Evolutionary conservation across 83 land plant genomes (phyloP), one percentile per base, ranked within the genome.

Genomic region (Picea abies): DNA sequence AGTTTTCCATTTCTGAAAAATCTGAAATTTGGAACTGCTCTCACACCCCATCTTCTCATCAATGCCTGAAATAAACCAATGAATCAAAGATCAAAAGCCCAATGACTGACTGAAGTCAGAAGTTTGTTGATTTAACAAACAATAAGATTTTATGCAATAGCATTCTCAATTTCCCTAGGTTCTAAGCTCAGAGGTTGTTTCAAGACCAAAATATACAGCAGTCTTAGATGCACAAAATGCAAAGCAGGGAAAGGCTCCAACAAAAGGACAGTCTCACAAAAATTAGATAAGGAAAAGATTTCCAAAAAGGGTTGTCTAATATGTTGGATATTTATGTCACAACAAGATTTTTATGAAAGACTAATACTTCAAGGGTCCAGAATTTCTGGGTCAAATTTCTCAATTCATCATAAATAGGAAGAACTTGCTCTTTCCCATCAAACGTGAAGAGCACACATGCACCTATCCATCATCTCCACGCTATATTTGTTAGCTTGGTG

Each of bases 21-120:
- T 63, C 85, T 61, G 52, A 88, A 88, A 66, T 37, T 86, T 29
- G 89, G 90, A 79, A 88, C 89, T 26, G 89, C 85, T 65, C 90
- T 78, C 44, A 88, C 84, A 4, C 85, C 88, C 90, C 90, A 88
- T 72, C 86, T 86, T 44, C 81, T 72, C 90, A 88, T 88, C 66
- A 88, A 86, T 4, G 81, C 77, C 90, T 88, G 84, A 64, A 66
- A 62, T 35, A 76, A 9, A 78, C 60, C 35, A 68, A 35, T 6
- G 2, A 61, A 63, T 19, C 12, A 41, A 62, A 76, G 12, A 56
- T 81, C 58, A 68, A 62, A 20, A 83, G 20, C 83, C 37, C 12
- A 61, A 82, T 26, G 14, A 47, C 78, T 23, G 29, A 52, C 60
- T 47, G 49, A 75, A 75, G 23, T 22, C 25, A 75, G 11, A 47